Evolutionary conservation across 805 yeast genomes (phyloP).

Genomic region (Cyberlindnera nakhonratchasimensis): DNA sequence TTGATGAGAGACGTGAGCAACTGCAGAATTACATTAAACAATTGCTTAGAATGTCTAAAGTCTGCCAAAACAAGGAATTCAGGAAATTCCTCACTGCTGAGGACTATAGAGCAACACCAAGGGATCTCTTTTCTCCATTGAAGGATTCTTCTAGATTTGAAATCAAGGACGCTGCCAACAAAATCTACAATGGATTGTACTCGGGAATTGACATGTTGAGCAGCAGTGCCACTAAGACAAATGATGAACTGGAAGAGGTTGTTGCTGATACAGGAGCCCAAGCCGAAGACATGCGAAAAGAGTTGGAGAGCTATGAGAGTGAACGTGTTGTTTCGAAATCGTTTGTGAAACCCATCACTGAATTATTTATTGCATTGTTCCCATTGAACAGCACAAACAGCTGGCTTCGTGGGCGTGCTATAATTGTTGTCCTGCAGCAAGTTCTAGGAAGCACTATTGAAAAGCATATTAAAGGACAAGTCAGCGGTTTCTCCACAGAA

Average conservation of each 20-base stretch:
- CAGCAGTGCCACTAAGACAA: conserved; percentile 8
- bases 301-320: conserved; percentile 41
- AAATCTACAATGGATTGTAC: conserved; percentile 21
- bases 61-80: conserved; percentile 71
- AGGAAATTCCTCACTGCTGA: conserved; percentile 64
- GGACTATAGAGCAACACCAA: conserved; percentile 15
- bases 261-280: conserved; percentile 18
- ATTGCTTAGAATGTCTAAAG: conserved; percentile 57
- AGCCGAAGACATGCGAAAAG: conserved; percentile 49
- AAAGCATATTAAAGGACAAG: conserved; percentile 40
- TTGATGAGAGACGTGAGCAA: conserved; percentile 58
- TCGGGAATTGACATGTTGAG: conserved; percentile 16
- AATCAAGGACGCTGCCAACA: conserved; percentile 22
- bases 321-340: conserved; percentile 33
- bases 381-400: conserved; percentile 59
- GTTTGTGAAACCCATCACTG: conserved; percentile 81
- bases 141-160: conserved; percentile 9
- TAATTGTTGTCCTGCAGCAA: conserved; percentile 78
- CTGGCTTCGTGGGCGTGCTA: conserved; percentile 85
- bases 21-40: conserved; percentile 60
- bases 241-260: conserved; percentile 10
- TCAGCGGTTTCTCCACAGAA: conserved; percentile 40
- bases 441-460: conserved; percentile 86
- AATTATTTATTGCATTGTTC: conserved; percentile 66
- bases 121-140: conserved; percentile 7